These are phyloP conservation scores for Penicillium maclennaniae DNA, from an alignment of 495 filamentous ascomycete genomes.

Conservation along the genomic window DNA sequence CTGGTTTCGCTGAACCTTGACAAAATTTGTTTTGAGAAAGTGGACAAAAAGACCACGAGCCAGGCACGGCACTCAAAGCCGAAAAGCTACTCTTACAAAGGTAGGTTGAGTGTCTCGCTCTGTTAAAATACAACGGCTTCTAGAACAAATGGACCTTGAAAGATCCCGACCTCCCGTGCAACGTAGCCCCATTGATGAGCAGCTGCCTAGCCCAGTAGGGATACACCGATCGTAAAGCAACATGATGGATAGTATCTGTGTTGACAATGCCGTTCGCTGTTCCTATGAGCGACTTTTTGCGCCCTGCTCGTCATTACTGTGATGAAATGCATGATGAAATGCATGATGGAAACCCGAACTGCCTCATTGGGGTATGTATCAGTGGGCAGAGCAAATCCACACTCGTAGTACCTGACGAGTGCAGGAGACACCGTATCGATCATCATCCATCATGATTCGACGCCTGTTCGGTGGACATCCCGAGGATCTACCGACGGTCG, in stretches of 20 bases:
- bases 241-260: not conserved
- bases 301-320: not conserved
- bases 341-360: not conserved
- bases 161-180: not conserved
- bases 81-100: not conserved
- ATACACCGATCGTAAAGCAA: not conserved
- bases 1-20: not conserved
- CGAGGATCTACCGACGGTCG: slow-evolving; percentile 20
- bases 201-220: not conserved
- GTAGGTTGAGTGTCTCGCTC: not conserved
- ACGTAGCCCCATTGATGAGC: not conserved
- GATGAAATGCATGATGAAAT: not conserved
- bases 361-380: not conserved
- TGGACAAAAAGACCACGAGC: not conserved
- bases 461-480: not conserved
- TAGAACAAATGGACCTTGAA: not conserved
- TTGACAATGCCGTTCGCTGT: not conserved
- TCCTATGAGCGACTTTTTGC: not conserved
- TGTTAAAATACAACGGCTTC: not conserved
- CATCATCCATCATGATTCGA: slow-evolving; percentile 3
- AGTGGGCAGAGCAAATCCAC: not conserved
- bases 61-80: not conserved
- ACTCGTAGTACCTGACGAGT: not conserved
- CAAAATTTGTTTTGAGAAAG: not conserved
- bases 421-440: slow-evolving; percentile 4